Base-by-base conservation (phyloP, 768 basidiomycete genomes). In the Leucosporidium scottii region DNA sequence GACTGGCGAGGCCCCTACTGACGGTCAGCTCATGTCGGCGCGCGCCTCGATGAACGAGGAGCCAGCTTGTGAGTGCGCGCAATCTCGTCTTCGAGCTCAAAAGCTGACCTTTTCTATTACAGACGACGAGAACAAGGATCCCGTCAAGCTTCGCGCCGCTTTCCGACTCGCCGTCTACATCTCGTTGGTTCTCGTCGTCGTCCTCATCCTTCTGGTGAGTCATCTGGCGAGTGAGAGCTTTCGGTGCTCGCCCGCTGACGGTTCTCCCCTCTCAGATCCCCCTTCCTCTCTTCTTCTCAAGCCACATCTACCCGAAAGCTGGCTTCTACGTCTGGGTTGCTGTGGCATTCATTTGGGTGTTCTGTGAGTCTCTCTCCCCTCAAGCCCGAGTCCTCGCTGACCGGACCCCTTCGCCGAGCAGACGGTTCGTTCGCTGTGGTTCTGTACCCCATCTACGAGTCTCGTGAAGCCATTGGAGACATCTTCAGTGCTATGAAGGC, bases 1-100 rank as follows among this genome's bases (percentile, higher is more conserved):
- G 31, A 17, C 50, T 73, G 78, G 53, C 78, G 63, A 58, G 79
- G 79, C 59, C 3, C 44, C 44, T 12, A 31, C 44, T 48, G 39
- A 44, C 27, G 25, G 15, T 25, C 28, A n/a, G n/a, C 44, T 49
- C 59, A 60, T 20, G 25, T 47, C 59, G 6, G 59, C 59, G 1
- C 21, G 25, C 27, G n/a, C 59, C 18, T 60, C 59, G 3, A 17
- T 60, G 27, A 31, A 25, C 15, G 59, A 44, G 39, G 39, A 44
- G 15, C 39, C n/a, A 13, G 34, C n/a, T 4, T 58, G 57, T 58
- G 15, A 23, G 57, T 15, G 2, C 6, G n/a, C n/a, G n/a, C n/a
- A n/a, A n/a, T n/a, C n/a, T n/a, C n/a, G n/a, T n/a, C n/a, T n/a
- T n/a, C n/a, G n/a, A n/a, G n/a, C n/a, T n/a, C n/a, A n/a, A n/a